phyloP scores from a whole-genome alignment of 345 rosid genomes.

The Turnera subulata region DNA sequence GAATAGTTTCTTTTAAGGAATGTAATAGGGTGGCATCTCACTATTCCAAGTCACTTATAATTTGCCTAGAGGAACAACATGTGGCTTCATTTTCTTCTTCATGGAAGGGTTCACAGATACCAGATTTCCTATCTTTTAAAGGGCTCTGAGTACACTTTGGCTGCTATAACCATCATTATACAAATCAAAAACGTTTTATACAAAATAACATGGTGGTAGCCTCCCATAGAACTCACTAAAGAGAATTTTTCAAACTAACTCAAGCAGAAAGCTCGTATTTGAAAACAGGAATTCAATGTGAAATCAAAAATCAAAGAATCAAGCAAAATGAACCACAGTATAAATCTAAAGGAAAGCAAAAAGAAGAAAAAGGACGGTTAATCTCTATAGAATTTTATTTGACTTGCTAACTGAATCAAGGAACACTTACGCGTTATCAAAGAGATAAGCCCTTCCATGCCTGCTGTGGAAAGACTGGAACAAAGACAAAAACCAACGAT shows the following conservation, averaged over 20 bases:
- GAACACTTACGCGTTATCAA: constrained; percentile 62
- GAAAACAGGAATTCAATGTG: neutral
- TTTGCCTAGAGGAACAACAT: neutral
- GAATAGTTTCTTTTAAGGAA: neutral
- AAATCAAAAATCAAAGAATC: neutral
- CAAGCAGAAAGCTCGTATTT: neutral
- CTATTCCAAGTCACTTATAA: neutral
- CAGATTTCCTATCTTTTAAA: neutral
- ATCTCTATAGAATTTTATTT: too few species aligned
- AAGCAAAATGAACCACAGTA: neutral
- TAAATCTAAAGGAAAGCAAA: neutral
- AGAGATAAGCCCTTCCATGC: constrained; percentile 79
- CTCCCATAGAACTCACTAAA: neutral
- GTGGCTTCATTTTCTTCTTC: neutral
- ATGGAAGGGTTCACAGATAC: constrained; percentile 2
- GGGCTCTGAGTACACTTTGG: neutral
- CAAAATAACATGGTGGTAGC: neutral
- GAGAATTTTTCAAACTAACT: neutral
- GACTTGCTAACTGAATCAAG: constrained; percentile 10
- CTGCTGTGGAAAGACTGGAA: constrained; percentile 70
- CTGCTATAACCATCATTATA: neutral
- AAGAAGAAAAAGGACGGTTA: too few species aligned
- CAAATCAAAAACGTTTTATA: neutral
- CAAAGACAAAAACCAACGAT: constrained; percentile 17
- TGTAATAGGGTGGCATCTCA: neutral